Base-by-base conservation (phyloP, 495 filamentous ascomycete species). In the Lindgomyces ingoldianus region DNA sequence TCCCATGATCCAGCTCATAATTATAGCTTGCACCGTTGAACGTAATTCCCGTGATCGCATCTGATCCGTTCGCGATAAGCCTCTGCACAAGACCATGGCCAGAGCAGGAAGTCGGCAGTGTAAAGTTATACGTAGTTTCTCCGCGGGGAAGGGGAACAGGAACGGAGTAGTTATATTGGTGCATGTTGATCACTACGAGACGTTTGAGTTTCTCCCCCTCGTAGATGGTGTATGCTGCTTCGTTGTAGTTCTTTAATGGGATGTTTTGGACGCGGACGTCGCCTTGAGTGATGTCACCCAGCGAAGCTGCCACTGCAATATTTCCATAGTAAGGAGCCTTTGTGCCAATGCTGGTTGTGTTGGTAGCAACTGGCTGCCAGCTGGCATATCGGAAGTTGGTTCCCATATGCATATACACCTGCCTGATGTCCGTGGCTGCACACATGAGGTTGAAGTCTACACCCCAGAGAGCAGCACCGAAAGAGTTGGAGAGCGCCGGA, bases 401-500 rank as follows among this genome's bases (percentile, higher is more conserved):
- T 8, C 85, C 85, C 75, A 82, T 79, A 71, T 90, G 87, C 83
- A 89, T 87, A 68, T 88, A 83, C 6, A 85, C 78, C 46, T 85
- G 79, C 12, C 74, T 74, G 77, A 89, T 84, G 29, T 80, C 81
- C 8, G 79, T 78, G 9, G 79, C 75, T 2, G 85, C 87, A 51
- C 79, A 78, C 68, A 81, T 83, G 16, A 88, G 76, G 66, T 82
- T 83, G 77, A 87, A 89, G 70, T 90, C 86, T 11, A 88, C 69
- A 33, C 77, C 83, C 87, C 87, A 90, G 29, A 89, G 82, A 0
- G 87, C 85, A 12, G 87, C 87, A 47, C 87, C 87, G 73, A 89
- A 90, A 2, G 84, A 78, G 75, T 89, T 87, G 41, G 85, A 87
- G 12, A 89, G 75, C 0, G 85, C 86, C 0, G 83, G 83, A 1